Evolutionary conservation across 1,284 basidiomycete species (phyloP).

Genomic region (Termitomyces sp.): DNA sequence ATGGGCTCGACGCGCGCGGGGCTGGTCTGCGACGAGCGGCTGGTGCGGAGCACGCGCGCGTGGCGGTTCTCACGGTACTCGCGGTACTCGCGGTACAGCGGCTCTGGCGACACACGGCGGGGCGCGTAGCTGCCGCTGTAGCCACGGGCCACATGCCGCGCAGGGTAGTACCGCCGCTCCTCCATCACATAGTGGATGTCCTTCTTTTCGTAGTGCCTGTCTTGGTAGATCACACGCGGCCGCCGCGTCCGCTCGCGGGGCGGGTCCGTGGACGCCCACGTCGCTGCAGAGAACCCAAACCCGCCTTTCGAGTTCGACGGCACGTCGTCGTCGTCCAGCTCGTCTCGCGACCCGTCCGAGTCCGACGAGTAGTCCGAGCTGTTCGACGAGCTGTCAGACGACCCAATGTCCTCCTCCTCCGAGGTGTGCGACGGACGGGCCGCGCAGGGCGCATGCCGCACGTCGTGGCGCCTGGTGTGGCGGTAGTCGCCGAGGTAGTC

Average conservation of each 20-base stretch:
- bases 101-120: conserved; percentile 1
- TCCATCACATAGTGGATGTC: neutral
- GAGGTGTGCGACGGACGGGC: neutral
- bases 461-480: neutral
- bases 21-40: conserved; percentile 6
- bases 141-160: no score
- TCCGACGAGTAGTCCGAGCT: neutral
- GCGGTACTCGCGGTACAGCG: neutral
- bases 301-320: neutral
- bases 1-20: conserved; percentile 9
- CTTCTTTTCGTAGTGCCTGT: neutral
- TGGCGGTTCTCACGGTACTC: neutral
- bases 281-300: conserved; percentile 11
- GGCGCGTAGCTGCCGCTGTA: no score
- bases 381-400: neutral
- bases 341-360: neutral
- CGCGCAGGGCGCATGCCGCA: conserved; percentile 3
- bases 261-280: neutral
- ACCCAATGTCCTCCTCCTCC: conserved; percentile 9
- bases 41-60: neutral
- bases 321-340: neutral
- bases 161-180: neutral
- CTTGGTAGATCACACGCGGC: neutral
- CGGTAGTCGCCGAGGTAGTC: neutral
- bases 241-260: neutral